These are phyloP conservation scores for Penicillium sp. DNA, from an alignment of 2,329 filamentous ascomycete genomes.

Conservation along the genomic window DNA sequence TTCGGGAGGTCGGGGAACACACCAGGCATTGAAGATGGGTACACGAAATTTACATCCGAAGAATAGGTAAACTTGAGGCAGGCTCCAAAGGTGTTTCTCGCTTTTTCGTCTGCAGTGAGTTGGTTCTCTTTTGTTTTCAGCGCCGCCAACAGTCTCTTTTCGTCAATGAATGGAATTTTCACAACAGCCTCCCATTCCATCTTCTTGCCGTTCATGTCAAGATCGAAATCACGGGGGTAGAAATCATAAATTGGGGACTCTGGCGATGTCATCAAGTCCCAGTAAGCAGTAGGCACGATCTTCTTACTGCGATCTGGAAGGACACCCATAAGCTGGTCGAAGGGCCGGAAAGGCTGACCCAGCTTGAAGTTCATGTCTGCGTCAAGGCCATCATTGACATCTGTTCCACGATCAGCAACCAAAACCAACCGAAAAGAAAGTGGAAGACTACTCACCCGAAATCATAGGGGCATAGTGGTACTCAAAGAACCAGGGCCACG, in stretches of 20 bases:
- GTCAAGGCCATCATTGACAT: constrained; percentile 81
- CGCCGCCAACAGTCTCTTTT: constrained; percentile 74
- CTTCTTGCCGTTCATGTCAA: constrained; percentile 99
- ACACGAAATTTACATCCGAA: constrained; percentile 70
- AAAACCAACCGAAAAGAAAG: not conserved
- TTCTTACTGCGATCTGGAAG: constrained; percentile 95
- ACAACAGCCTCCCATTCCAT: constrained; percentile 99
- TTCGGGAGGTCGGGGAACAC: constrained; percentile 83
- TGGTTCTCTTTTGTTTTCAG: constrained; percentile 80
- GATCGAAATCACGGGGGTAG: constrained; percentile 91
- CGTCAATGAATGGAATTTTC: constrained; percentile 98
- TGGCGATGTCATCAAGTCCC: constrained; percentile 85
- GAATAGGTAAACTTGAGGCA: constrained; percentile 90
- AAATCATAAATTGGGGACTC: constrained; percentile 96
- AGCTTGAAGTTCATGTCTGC: constrained; percentile 90
- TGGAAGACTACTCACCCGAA: constrained; percentile 55
- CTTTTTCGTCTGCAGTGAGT: constrained; percentile 72
- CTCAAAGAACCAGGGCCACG: constrained; percentile 96
- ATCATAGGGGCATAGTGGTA: constrained; percentile 99
- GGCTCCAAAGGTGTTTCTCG: constrained; percentile 85
- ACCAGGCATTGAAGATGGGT: constrained; percentile 81
- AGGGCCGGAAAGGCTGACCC: constrained; percentile 91
- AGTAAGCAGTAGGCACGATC: constrained; percentile 84
- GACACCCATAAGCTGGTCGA: constrained; percentile 97
- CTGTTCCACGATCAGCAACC: constrained; percentile 43